Conservation (phyloP, 2,329 filamentous ascomycete genomes). For the Colletotrichum filicis region DNA sequence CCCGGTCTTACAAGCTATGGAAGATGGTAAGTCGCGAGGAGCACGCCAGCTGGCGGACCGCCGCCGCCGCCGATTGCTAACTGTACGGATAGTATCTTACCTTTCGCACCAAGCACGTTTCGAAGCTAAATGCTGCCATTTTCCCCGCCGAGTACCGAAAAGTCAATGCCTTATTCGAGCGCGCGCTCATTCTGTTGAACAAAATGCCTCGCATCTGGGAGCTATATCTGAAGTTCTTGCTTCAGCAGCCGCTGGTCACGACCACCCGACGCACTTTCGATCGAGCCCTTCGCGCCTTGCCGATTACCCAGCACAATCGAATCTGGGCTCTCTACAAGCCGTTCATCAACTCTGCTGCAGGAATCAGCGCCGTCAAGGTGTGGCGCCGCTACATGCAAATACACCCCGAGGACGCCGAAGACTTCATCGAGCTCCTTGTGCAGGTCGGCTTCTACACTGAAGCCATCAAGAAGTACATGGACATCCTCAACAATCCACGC, state of each 20-base stretch:
- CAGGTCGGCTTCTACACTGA: conserved; percentile 89
- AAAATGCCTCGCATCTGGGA: conserved; percentile 99
- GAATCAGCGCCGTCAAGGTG: conserved; percentile 89
- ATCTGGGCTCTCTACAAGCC: conserved; percentile 93
- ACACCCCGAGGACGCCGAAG: conserved; percentile 93
- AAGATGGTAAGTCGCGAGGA: conserved; percentile 74
- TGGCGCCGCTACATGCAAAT: conserved; percentile 98
- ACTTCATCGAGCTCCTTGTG: conserved; percentile 90
- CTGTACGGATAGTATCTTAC: conserved; percentile 75
- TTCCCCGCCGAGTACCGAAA: conserved; percentile 87
- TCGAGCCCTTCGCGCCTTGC: conserved; percentile 88
- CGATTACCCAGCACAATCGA: conserved; percentile 93
- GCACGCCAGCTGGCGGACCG: no score
- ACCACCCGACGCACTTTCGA: conserved; percentile 90
- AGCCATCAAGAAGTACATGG: conserved; percentile 90
- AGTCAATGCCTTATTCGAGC: conserved; percentile 94
- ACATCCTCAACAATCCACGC: conserved; percentile 87
- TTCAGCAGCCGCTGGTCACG: conserved; percentile 92
- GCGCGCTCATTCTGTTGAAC: conserved; percentile 91
- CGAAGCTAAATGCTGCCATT: conserved; percentile 83
- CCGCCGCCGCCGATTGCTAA: conserved; percentile 9
- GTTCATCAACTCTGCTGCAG: conserved; percentile 91
- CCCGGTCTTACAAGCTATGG: conserved; percentile 98
- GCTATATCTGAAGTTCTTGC: conserved; percentile 92
- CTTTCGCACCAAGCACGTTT: conserved; percentile 84